Percentiles rank a stretch among this genome's conserved stretches.
These are phyloP conservation scores for Populus tomentosa DNA, from an alignment of 441 rosid genomes.

Conservation along the genomic window DNA sequence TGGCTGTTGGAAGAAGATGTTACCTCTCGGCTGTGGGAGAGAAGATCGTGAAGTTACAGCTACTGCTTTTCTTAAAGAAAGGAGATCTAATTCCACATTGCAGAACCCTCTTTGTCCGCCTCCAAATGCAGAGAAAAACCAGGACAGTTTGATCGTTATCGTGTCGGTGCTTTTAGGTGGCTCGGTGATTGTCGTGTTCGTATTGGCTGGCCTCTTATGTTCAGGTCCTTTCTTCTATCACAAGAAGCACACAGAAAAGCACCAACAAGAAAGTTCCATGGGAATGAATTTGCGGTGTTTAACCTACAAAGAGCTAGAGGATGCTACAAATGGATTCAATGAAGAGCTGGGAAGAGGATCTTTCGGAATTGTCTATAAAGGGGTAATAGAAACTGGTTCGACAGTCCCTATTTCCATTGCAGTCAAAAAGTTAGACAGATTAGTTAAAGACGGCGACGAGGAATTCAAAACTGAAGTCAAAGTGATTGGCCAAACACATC, in stretches of 20 bases:
- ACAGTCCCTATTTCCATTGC: conserved; percentile 9
- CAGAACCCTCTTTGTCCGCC: too few species aligned
- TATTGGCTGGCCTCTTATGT: background rate
- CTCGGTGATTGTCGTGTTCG: background rate
- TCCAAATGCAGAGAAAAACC: too few species aligned
- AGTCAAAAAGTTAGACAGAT: conserved; percentile 24
- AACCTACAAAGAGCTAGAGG: too few species aligned
- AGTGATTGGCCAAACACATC: conserved; percentile 36
- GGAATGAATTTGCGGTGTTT: conserved; percentile 14
- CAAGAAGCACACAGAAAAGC: background rate
- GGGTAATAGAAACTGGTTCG: background rate
- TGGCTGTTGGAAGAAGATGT: conserved; percentile 41
- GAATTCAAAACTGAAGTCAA: conserved; percentile 33
- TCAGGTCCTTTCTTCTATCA: background rate
- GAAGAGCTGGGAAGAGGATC: conserved; percentile 42
- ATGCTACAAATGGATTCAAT: conserved; percentile 32
- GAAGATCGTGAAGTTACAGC: background rate
- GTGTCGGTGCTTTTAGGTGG: conserved; percentile 6
- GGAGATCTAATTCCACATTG: too few species aligned
- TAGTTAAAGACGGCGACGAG: conserved; percentile 19
- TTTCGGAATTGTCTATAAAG: conserved; percentile 37
- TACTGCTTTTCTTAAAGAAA: too few species aligned
- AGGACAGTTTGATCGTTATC: background rate
- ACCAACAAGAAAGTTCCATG: too few species aligned
- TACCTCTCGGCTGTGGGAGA: conserved; percentile 33